Conservation (phyloP, 225 moss, liverwort and hornwort species). For the Anthoceros angustus region DNA sequence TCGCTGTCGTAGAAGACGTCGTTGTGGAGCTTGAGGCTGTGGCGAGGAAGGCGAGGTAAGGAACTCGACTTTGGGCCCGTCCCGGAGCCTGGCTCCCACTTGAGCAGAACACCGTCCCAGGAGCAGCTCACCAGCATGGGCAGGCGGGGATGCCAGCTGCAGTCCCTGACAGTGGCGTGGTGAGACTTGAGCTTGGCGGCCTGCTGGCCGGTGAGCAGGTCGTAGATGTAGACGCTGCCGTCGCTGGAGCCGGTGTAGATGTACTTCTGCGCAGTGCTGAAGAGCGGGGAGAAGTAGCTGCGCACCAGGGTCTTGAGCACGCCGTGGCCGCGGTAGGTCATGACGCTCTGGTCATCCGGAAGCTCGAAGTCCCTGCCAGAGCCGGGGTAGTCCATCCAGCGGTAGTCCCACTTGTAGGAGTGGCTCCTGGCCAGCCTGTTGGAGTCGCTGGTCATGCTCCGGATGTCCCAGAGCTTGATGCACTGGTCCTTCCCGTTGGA, state of each 20-base stretch:
- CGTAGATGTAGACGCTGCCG: conserved; percentile 57
- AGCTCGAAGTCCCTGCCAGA: conserved; percentile 53
- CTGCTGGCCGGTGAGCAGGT: conserved; percentile 46
- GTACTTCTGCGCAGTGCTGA: conserved; percentile 83
- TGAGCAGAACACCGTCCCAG: conserved; percentile 65
- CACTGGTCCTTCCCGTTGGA: conserved; percentile 93
- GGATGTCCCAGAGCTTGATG: conserved; percentile 86
- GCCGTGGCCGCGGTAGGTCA: conserved; percentile 84
- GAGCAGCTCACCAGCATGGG: conserved; percentile 83
- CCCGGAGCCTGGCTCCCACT: conserved; percentile 30
- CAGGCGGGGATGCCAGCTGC: conserved; percentile 85
- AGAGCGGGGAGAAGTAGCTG: conserved; percentile 78
- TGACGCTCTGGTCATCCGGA: conserved; percentile 72
- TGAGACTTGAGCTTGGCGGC: conserved; percentile 38
- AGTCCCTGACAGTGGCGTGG: conserved; percentile 54
- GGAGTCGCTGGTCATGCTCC: conserved; percentile 52
- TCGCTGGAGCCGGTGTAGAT: conserved; percentile 86
- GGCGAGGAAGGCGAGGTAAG: too few species aligned
- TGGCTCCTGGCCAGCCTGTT: conserved; percentile 10
- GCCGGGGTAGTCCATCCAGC: conserved; percentile 87
- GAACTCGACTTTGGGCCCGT: background rate
- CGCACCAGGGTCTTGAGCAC: conserved; percentile 87
- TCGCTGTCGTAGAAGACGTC: background rate
- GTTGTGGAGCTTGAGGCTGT: too few species aligned
- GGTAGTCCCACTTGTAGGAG: conserved; percentile 74